phyloP scores from a whole-genome alignment of 1,284 basidiomycete genomes.

The Leccinum huronense region DNA sequence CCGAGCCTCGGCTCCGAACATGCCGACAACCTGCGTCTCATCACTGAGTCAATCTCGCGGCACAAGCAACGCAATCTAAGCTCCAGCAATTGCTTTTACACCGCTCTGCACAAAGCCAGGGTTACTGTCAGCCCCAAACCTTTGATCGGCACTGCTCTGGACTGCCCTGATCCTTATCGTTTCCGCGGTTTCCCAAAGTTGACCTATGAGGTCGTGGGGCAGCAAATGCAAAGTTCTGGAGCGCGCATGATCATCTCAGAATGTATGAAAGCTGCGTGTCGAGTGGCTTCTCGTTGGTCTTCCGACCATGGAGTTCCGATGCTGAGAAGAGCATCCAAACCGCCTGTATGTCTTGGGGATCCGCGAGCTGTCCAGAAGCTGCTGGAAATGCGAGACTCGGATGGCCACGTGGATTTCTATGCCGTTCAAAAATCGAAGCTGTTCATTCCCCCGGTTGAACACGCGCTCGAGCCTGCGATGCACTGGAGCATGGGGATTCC shows the following conservation, averaged over 20 bases:
- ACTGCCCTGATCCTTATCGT: constrained; percentile 37
- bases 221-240: constrained; percentile 36
- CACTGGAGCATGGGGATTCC: constrained; percentile 76
- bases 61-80: constrained; percentile 27
- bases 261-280: constrained; percentile 81
- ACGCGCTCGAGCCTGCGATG: constrained; percentile 51
- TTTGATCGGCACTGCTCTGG: constrained; percentile 28
- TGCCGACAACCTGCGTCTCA: constrained; percentile 36
- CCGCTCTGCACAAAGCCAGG: constrained; percentile 26
- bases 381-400: constrained; percentile 40
- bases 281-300: constrained; percentile 75
- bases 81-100: constrained; percentile 28
- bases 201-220: constrained; percentile 42
- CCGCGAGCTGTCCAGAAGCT: constrained; percentile 38
- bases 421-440: constrained; percentile 36
- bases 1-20: constrained; percentile 36
- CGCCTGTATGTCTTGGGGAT: constrained; percentile 39
- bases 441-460: constrained; percentile 40
- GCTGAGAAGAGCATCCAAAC: constrained; percentile 56
- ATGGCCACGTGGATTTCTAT: constrained; percentile 44
- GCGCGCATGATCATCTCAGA: constrained; percentile 69
- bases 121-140: constrained; percentile 32
- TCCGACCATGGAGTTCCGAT: constrained; percentile 61
- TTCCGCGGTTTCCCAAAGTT: constrained; percentile 62
- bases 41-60: constrained; percentile 21